A percentile compares a stretch with the other conserved stretches of the same genome.
These are phyloP conservation scores for Trematosphaeria pertusa DNA, from an alignment of 2,329 filamentous ascomycete species.

Conservation along the genomic window DNA sequence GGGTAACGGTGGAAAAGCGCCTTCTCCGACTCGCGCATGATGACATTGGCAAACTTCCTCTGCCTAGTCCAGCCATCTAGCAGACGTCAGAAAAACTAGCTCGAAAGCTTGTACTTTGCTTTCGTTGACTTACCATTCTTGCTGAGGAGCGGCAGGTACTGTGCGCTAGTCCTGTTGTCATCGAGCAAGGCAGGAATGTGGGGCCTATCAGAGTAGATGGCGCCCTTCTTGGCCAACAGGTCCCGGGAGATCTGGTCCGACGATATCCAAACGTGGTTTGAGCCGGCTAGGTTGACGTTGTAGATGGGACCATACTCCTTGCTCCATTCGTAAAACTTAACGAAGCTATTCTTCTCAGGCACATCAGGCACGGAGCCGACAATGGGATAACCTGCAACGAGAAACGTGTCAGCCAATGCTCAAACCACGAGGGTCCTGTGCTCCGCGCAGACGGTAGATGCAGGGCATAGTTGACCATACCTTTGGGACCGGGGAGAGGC, in stretches of 20 bases:
- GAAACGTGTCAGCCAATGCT: conserved; percentile 15
- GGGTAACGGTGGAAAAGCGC: conserved; percentile 52
- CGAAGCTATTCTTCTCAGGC: conserved; percentile 52
- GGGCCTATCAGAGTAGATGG: conserved; percentile 56
- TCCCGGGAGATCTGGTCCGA: conserved; percentile 52
- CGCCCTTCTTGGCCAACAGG: conserved; percentile 52
- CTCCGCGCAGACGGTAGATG: neutral
- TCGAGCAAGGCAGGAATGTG: conserved; percentile 53
- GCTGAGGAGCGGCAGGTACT: conserved; percentile 55
- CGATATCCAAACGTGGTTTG: conserved; percentile 56
- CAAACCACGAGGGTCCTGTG: neutral
- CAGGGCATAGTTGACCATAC: conserved; percentile 28
- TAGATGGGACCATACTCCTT: conserved; percentile 55
- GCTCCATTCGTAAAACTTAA: conserved; percentile 56
- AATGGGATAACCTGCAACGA: conserved; percentile 49
- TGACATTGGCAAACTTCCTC: conserved; percentile 53
- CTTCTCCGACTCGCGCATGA: conserved; percentile 54
- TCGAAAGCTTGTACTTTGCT: neutral
- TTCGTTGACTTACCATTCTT: conserved; percentile 46
- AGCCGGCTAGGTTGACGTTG: conserved; percentile 52
- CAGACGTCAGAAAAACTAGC: conserved; percentile 20
- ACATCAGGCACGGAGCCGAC: conserved; percentile 53
- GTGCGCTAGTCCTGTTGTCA: conserved; percentile 54
- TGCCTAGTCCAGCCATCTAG: conserved; percentile 51
- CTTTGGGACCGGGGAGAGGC: conserved; percentile 50